A percentile compares a stretch with the other conserved stretches of the same genome.
Evolutionary conservation across 257 asterid species (phyloP).

Genomic region (Agastache rugosa): DNA sequence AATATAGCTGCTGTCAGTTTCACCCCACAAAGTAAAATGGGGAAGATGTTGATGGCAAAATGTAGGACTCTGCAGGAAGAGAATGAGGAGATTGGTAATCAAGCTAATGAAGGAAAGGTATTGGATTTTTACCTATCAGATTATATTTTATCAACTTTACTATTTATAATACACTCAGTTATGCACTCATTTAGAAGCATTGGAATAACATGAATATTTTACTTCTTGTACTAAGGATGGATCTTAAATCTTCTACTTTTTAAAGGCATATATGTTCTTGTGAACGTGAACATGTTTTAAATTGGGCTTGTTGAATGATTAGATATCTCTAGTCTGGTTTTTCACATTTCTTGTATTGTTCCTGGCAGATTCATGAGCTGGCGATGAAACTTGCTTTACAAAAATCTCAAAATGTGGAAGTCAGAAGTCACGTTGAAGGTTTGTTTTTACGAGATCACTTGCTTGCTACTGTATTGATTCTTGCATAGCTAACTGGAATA

Average conservation of each 20-base stretch:
- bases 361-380: constrained; percentile 79
- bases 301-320: background rate
- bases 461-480: background rate
- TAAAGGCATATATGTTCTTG: too few relatives aligned
- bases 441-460: constrained; percentile 18
- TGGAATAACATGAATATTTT: background rate
- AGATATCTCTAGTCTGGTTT: constrained; percentile 5
- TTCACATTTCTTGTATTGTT: constrained; percentile 26
- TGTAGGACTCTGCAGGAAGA: constrained; percentile 95
- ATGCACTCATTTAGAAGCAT: too few relatives aligned
- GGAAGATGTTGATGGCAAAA: constrained; percentile 94
- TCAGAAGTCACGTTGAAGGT: constrained; percentile 88
- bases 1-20: constrained; percentile 89
- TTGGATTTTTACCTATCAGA: background rate
- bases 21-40: constrained; percentile 98
- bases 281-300: too few relatives aligned
- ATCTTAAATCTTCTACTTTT: too few relatives aligned
- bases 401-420: constrained; percentile 82
- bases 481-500: too few relatives aligned
- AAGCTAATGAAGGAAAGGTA: constrained; percentile 99
- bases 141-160: background rate
- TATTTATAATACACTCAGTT: background rate
- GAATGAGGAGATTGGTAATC: constrained; percentile 97
- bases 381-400: constrained; percentile 81
- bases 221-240: too few relatives aligned